phyloP scores from a whole-genome alignment of 1,284 basidiomycete genomes.

The Cryptococcus sp. region DNA sequence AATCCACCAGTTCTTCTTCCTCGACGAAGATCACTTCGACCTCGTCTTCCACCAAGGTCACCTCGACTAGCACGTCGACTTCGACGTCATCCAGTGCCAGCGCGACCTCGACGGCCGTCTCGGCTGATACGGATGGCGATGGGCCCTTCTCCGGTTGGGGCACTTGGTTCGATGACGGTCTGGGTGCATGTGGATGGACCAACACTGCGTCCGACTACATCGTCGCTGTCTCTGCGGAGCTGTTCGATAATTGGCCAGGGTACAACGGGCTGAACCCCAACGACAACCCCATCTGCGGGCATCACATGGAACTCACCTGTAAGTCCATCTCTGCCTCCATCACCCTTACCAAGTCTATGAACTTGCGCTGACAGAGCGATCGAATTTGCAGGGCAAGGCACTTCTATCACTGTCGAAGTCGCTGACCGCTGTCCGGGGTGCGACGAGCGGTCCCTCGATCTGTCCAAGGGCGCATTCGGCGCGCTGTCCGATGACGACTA shows the following conservation, averaged over 20 bases:
- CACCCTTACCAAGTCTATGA: too few relatives aligned
- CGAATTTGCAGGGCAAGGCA: constrained; percentile 44
- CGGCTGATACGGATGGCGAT: constrained; percentile 39
- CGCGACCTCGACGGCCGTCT: constrained; percentile 13
- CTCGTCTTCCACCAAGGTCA: not conserved
- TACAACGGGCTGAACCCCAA: constrained; percentile 55
- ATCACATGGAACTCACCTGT: constrained; percentile 53
- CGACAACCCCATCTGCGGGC: constrained; percentile 58
- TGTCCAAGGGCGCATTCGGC: constrained; percentile 55
- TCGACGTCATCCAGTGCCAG: constrained; percentile 1
- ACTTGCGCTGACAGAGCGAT: too few relatives aligned
- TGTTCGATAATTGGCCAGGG: constrained; percentile 56
- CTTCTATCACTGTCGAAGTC: constrained; percentile 53
- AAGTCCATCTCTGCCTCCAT: constrained; percentile 9
- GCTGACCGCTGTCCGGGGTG: constrained; percentile 58
- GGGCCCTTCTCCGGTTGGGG: constrained; percentile 47
- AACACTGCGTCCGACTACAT: constrained; percentile 37
- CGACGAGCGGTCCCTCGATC: constrained; percentile 54
- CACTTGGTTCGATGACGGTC: constrained; percentile 46
- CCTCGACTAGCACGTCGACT: constrained; percentile 2
- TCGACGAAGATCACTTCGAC: not conserved
- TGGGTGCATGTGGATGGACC: constrained; percentile 43
- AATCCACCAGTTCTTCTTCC: constrained; percentile 1
- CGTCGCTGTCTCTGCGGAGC: constrained; percentile 53
- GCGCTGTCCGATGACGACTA: constrained; percentile 45